A percentile compares a stretch with the other conserved stretches of the same genome.
Evolutionary conservation across 2,329 filamentous ascomycete genomes (phyloP).

Genomic region (Fusarium pseudoanthophilum): DNA sequence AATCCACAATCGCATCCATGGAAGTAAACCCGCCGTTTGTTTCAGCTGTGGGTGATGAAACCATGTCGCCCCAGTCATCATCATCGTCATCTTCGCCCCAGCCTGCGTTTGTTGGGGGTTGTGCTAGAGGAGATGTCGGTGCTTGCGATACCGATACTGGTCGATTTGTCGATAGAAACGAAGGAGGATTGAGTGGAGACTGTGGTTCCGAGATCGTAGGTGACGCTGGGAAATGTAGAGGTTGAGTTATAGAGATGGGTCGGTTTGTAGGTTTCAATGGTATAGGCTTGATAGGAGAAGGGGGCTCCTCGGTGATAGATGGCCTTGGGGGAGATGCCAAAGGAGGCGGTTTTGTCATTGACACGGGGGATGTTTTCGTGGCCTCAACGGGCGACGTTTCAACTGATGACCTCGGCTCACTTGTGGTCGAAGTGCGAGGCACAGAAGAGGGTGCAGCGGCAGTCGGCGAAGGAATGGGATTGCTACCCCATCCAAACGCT

Average conservation of each 20-base stretch:
- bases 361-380: slow-evolving; percentile 15
- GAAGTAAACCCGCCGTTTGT: slow-evolving; percentile 35
- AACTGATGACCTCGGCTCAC: slow-evolving; percentile 12
- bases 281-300: slow-evolving; percentile 28
- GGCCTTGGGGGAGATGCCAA: slow-evolving; percentile 9
- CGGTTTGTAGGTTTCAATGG: slow-evolving; percentile 30
- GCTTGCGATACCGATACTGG: slow-evolving; percentile 32
- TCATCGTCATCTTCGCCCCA: slow-evolving; percentile 49
- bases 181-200: slow-evolving; percentile 16
- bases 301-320: slow-evolving; percentile 15
- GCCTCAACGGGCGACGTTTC: slow-evolving; percentile 19
- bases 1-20: slow-evolving; percentile 27
- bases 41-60: slow-evolving; percentile 49
- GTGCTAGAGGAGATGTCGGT: slow-evolving; percentile 38
- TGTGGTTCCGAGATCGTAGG: slow-evolving; percentile 23
- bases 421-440: slow-evolving; percentile 9
- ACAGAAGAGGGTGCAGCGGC: slow-evolving; percentile 29
- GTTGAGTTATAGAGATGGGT: slow-evolving; percentile 35
- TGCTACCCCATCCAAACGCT: slow-evolving; percentile 49
- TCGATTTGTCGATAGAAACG: slow-evolving; percentile 19
- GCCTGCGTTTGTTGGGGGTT: slow-evolving; percentile 33
- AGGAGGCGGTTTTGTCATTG: background rate
- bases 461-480: slow-evolving; percentile 28
- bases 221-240: slow-evolving; percentile 27
- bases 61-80: slow-evolving; percentile 72